phyloP scores from a whole-genome alignment of 805 yeast genomes.

The Wickerhamomyces bovis region DNA sequence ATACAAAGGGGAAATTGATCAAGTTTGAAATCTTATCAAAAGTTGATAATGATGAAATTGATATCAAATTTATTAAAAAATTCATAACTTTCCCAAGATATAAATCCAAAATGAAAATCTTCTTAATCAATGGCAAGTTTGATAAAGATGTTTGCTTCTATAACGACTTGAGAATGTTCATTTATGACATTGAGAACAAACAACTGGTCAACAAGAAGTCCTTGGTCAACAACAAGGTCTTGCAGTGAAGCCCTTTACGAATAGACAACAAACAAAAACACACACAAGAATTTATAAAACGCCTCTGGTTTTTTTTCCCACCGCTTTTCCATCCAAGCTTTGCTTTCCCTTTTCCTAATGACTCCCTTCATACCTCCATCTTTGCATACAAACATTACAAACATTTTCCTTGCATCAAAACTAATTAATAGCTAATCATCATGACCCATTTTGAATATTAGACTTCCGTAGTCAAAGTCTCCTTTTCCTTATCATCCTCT shows the following conservation, averaged over 20 bases:
- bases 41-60: constrained; percentile 7
- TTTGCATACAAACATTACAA: too few relatives aligned
- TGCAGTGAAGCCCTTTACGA: constrained; percentile 1
- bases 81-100: constrained; percentile 38
- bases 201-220: constrained; percentile 16
- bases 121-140: constrained; percentile 21
- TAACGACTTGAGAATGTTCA: constrained; percentile 24
- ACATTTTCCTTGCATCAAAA: background rate
- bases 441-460: background rate
- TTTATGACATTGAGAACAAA: constrained; percentile 23
- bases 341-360: too few relatives aligned
- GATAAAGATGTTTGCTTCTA: constrained; percentile 24
- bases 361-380: too few relatives aligned
- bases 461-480: background rate
- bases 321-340: too few relatives aligned
- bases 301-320: too few relatives aligned
- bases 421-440: background rate
- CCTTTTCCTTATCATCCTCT: constrained; percentile 3
- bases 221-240: constrained; percentile 19
- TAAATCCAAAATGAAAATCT: constrained; percentile 39
- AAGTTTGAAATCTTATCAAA: constrained; percentile 30
- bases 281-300: background rate
- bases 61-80: constrained; percentile 28
- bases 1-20: constrained; percentile 31
- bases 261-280: background rate